These are phyloP conservation scores for Austroboletus novae-zelandiae DNA, from an alignment of 1,284 basidiomycete species.

Conservation along the genomic window DNA sequence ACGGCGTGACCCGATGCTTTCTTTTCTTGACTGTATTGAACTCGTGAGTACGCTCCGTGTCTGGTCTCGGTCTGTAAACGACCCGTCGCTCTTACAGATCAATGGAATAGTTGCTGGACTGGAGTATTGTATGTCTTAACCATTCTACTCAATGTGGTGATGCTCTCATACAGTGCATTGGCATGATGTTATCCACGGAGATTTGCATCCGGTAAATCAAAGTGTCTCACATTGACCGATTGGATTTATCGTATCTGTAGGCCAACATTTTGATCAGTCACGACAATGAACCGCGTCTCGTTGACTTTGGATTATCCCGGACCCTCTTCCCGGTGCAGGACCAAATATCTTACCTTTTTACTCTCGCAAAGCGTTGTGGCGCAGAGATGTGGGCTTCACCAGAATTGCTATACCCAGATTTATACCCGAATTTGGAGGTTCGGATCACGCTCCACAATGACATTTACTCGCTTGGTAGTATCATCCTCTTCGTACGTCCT, in stretches of 20 bases:
- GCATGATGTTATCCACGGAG: background rate
- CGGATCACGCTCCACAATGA: constrained; percentile 1
- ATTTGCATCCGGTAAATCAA: constrained; percentile 2
- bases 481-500: background rate
- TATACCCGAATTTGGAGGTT: background rate
- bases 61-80: background rate
- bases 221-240: background rate
- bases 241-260: background rate
- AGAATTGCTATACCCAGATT: background rate
- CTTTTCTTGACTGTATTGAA: background rate
- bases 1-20: background rate
- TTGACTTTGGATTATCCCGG: background rate
- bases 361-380: background rate
- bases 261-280: constrained; percentile 1
- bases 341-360: no score
- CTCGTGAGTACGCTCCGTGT: constrained; percentile 1
- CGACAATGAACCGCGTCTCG: background rate
- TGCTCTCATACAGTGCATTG: constrained; percentile 8
- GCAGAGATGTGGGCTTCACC: background rate
- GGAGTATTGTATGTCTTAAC: constrained; percentile 2
- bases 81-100: background rate
- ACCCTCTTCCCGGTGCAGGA: background rate
- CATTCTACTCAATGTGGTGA: no score
- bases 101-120: constrained; percentile 2
- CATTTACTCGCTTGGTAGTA: constrained; percentile 11